A percentile compares a stretch with the other conserved stretches of the same genome.
Conservation (phyloP, 2,329 filamentous ascomycete genomes). For the Rhynchosporium secalis region DNA sequence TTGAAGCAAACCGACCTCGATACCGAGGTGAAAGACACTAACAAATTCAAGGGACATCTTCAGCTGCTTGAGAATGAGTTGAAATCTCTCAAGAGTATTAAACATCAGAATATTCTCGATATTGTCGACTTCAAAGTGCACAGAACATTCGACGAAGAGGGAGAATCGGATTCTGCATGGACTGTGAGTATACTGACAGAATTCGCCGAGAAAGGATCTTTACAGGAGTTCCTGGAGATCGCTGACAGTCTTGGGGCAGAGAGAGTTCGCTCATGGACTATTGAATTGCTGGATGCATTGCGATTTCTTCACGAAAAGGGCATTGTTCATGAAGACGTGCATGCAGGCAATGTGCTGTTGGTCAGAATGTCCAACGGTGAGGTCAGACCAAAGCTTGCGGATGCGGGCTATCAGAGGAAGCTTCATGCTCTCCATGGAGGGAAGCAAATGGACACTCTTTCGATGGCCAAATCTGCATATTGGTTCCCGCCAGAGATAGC, state of each 20-base stretch:
- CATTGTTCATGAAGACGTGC: constrained; percentile 80
- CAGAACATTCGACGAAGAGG: constrained; percentile 58
- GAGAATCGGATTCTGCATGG: constrained; percentile 52
- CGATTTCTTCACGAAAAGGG: constrained; percentile 85
- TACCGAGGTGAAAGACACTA: constrained; percentile 56
- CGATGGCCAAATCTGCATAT: constrained; percentile 71
- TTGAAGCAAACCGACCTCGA: constrained; percentile 70
- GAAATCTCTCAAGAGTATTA: constrained; percentile 71
- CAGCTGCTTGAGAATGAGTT: constrained; percentile 75
- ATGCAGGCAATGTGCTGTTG: constrained; percentile 76
- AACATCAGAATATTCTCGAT: constrained; percentile 75
- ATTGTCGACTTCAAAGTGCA: constrained; percentile 83
- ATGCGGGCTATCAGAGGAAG: constrained; percentile 69
- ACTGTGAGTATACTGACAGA: constrained; percentile 74
- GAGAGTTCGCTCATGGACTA: constrained; percentile 85
- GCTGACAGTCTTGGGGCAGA: constrained; percentile 71
- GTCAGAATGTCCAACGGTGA: constrained; percentile 69
- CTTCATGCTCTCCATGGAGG: constrained; percentile 61
- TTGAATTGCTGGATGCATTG: constrained; percentile 84
- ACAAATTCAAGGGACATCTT: constrained; percentile 72
- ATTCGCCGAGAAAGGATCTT: constrained; percentile 76
- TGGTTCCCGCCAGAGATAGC: constrained; percentile 82
- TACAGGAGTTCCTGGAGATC: constrained; percentile 79
- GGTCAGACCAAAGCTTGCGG: constrained; percentile 71
- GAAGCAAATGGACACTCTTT: constrained; percentile 53